Percentiles rank a stretch among this genome's conserved stretches.
Evolutionary conservation across 805 yeast species (phyloP).

Genomic region (Yarrowia sp.): DNA sequence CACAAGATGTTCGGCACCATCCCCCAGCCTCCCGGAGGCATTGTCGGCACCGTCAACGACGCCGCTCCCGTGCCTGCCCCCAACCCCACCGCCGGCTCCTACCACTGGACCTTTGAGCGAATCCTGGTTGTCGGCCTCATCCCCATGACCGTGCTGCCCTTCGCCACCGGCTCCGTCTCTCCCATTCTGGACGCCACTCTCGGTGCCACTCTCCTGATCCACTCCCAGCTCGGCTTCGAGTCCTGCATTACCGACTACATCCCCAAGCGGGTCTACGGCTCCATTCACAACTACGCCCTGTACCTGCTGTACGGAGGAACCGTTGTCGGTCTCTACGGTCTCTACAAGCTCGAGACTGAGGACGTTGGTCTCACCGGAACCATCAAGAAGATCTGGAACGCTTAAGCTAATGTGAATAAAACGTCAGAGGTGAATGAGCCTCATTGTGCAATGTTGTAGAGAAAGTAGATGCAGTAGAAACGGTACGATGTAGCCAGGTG

Average conservation of each 20-base stretch:
- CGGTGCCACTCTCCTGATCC: constrained; percentile 64
- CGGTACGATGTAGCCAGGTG: too few species aligned
- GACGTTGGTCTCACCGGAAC: constrained; percentile 75
- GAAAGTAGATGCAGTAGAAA: too few species aligned
- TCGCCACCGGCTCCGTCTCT: constrained; percentile 66
- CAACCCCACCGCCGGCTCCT: constrained; percentile 69
- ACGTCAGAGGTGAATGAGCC: not conserved
- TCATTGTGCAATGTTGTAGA: not conserved
- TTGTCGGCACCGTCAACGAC: constrained; percentile 91
- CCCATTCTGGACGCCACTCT: constrained; percentile 71
- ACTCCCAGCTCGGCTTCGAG: constrained; percentile 81
- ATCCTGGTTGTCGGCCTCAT: constrained; percentile 63
- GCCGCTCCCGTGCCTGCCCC: constrained; percentile 67
- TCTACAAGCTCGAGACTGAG: constrained; percentile 70
- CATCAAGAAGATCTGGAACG: constrained; percentile 59
- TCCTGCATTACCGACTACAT: constrained; percentile 91
- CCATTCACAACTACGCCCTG: constrained; percentile 66
- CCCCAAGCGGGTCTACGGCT: constrained; percentile 80
- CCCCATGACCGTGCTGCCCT: constrained; percentile 74
- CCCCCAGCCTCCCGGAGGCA: constrained; percentile 84
- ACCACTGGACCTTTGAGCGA: constrained; percentile 93
- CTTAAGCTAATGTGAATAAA: constrained; percentile 34
- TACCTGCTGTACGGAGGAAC: constrained; percentile 70
- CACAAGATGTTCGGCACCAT: constrained; percentile 36
- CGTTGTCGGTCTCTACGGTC: constrained; percentile 66